These are phyloP conservation scores for Anthracocystis setariae DNA, from an alignment of 1,284 basidiomycete species.

Conservation along the genomic window DNA sequence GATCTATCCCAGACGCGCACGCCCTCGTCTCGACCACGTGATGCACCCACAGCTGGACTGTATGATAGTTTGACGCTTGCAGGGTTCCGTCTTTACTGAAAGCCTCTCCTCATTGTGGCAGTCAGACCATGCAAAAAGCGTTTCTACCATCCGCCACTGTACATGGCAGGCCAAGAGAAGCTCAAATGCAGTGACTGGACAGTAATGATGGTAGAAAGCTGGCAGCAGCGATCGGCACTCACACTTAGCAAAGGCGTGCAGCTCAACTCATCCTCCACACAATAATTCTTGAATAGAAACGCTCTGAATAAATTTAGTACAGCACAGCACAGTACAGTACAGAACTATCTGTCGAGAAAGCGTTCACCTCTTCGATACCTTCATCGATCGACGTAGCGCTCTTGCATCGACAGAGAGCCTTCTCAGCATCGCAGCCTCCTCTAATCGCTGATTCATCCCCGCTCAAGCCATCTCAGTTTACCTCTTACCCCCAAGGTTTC, in stretches of 20 bases:
- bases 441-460: not conserved
- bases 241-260: conserved; percentile 34
- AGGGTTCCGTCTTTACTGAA: too few relatives aligned
- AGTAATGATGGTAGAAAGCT: too few relatives aligned
- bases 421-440: not conserved
- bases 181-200: not conserved
- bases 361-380: not conserved
- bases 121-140: too few relatives aligned
- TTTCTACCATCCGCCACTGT: too few relatives aligned
- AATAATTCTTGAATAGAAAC: too few relatives aligned
- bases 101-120: too few relatives aligned
- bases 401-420: not conserved
- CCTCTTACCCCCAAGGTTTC: too few relatives aligned
- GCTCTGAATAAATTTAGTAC: conserved; percentile 2
- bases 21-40: too few relatives aligned
- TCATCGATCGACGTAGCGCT: conserved; percentile 20
- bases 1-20: too few relatives aligned
- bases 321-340: not conserved
- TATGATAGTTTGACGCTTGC: too few relatives aligned
- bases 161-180: not conserved
- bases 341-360: not conserved
- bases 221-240: conserved; percentile 24
- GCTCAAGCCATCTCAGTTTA: conserved; percentile 2
- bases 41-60: too few relatives aligned
- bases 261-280: conserved; percentile 26